phyloP scores from a whole-genome alignment of 352 stramenopile genomes.

The Globisporangium abappressorium region DNA sequence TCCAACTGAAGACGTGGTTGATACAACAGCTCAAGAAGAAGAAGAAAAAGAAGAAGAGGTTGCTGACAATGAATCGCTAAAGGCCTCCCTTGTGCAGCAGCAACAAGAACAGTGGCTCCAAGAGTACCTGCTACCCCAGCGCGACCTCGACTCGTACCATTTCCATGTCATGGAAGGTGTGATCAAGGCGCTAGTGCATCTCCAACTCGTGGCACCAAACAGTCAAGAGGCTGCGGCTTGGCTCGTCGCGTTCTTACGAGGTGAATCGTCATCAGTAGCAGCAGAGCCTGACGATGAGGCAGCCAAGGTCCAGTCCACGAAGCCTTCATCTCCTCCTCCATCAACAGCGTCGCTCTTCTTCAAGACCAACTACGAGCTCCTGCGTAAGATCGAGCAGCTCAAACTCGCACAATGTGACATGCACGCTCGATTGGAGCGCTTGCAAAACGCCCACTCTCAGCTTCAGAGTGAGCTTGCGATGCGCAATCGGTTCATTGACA shows the following conservation, averaged over 20 bases:
- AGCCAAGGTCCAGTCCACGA: neutral
- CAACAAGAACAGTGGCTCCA: slow-evolving; percentile 15
- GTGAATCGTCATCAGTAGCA: neutral
- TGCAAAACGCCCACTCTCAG: slow-evolving; percentile 21
- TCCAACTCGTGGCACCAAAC: slow-evolving; percentile 34
- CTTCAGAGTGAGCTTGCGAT: slow-evolving; percentile 38
- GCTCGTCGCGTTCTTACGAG: slow-evolving; percentile 42
- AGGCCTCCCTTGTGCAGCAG: neutral
- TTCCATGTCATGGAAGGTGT: slow-evolving; percentile 34
- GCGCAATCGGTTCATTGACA: slow-evolving; percentile 53
- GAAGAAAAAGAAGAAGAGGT: slow-evolving; percentile 4
- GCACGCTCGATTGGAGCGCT: slow-evolving; percentile 28
- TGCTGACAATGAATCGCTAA: neutral
- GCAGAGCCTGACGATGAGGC: neutral
- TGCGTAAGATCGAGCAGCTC: slow-evolving; percentile 48
- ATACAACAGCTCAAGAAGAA: slow-evolving; percentile 5
- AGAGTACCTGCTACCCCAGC: slow-evolving; percentile 22
- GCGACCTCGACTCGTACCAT: slow-evolving; percentile 51
- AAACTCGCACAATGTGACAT: slow-evolving; percentile 41
- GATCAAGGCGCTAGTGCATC: slow-evolving; percentile 33
- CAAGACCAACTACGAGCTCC: slow-evolving; percentile 62
- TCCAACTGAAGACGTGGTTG: slow-evolving; percentile 6
- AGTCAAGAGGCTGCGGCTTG: slow-evolving; percentile 34
- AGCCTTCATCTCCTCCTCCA: neutral
- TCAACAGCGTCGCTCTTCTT: slow-evolving; percentile 31